Percentiles rank a stretch among this genome's conserved stretches.
Conservation (phyloP, 1,284 basidiomycete species). For the Apiotrichum mycotoxinovorans region DNA sequence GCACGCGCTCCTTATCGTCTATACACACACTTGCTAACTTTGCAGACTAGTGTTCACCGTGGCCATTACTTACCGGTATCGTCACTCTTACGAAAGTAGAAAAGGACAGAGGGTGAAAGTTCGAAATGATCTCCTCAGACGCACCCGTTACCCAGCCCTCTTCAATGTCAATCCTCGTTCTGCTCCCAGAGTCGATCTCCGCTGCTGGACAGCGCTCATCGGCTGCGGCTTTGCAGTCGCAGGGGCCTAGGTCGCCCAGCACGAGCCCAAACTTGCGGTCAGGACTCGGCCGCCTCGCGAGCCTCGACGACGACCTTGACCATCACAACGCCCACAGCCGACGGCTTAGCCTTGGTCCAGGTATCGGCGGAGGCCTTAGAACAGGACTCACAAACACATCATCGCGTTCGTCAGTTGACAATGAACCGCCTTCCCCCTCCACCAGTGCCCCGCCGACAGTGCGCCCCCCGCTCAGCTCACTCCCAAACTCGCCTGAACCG, state of each 20-base stretch:
- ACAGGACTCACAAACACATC: too few species aligned
- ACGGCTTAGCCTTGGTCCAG: constrained; percentile 37
- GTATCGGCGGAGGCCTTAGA: constrained; percentile 30
- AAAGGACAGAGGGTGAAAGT: not conserved
- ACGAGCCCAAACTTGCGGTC: not conserved
- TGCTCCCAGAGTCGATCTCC: constrained; percentile 31
- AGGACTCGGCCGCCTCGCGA: constrained; percentile 5
- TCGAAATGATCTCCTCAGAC: not conserved
- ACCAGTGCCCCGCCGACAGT: not conserved
- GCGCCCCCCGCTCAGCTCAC: not conserved
- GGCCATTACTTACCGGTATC: too few species aligned
- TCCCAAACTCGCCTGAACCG: constrained; percentile 4
- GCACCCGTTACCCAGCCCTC: constrained; percentile 3
- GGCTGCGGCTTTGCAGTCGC: constrained; percentile 21
- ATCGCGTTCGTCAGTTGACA: not conserved
- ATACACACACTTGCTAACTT: too few species aligned
- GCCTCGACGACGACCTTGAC: constrained; percentile 7
- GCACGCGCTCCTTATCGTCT: too few species aligned
- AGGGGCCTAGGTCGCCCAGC: not conserved
- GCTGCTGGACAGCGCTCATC: constrained; percentile 16
- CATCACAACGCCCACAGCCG: constrained; percentile 22
- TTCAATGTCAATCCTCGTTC: constrained; percentile 31
- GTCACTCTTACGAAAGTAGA: not conserved
- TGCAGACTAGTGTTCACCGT: too few species aligned
- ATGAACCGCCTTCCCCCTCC: constrained; percentile 1